Conservation (phyloP, 2,329 filamentous ascomycete species). For the Rhexocercosporidium sp. region DNA sequence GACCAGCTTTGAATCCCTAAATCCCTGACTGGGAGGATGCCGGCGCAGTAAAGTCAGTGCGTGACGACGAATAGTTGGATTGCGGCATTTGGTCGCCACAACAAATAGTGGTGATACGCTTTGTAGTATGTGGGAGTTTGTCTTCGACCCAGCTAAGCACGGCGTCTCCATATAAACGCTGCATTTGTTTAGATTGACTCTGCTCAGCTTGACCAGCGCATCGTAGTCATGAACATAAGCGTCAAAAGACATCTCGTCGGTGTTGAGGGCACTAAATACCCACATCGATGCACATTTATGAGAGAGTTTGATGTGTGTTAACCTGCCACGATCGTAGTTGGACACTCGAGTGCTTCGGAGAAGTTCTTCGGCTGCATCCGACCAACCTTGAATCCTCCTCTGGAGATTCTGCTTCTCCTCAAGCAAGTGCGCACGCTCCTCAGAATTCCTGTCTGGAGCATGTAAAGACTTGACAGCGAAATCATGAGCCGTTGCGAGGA, state of each 20-base stretch:
- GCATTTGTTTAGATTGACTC: background rate
- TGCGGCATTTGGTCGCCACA: background rate
- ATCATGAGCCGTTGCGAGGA: background rate
- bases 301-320: background rate
- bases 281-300: background rate
- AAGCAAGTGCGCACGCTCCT: background rate
- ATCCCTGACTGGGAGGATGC: background rate
- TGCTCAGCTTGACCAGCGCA: background rate
- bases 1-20: background rate
- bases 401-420: background rate
- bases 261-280: background rate
- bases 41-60: background rate
- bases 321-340: background rate
- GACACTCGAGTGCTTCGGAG: background rate
- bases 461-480: background rate
- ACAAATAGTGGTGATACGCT: slow-evolving; percentile 4
- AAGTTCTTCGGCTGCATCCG: background rate
- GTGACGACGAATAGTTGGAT: background rate
- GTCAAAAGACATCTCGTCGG: background rate
- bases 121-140: background rate
- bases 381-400: background rate
- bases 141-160: background rate
- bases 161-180: background rate
- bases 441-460: background rate
- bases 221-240: background rate